Base-by-base conservation (phyloP, 225 moss, liverwort and hornwort species). In the Marchantia paleacea region DNA sequence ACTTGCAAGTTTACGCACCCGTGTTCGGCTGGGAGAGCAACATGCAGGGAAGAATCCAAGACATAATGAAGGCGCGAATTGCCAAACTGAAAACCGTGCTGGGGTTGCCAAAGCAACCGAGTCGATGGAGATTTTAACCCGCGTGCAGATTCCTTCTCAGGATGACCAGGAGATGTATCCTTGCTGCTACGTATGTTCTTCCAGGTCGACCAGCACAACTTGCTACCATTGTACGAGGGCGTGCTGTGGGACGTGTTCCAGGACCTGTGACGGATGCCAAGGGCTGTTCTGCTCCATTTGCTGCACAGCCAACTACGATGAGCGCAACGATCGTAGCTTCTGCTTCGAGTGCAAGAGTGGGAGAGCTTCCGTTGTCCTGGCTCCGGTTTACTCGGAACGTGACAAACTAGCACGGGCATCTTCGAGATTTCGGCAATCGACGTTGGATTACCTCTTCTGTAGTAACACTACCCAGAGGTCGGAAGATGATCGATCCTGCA, bases 301-400 rank as follows among this genome's bases (percentile, higher is more conserved):
- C 73, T 84, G 80, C 77, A 80, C 66, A 30, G 70, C 69, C 15
- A 73, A 87, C 55, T 87, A 81, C 31, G 82, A 80, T 22, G 82
- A 82, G 76, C 87, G 87, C 15, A 66, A 82, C 39, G 87, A 87
- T 51, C 81, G 84, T 57, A 84, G 65, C 76, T 87, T 87, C 77
- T 87, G 87, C 63, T 84, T 79, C 64, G 87, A 87, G n/a, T 87
- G 87, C 60, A 69, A 48, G 25, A 65, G 54, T 10, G 62, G 60
- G 62, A 13, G 39, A 29, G 20, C 10, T 4, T 15, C 48, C 19
- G 4, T 20, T 8, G 55, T 30, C n/a, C 28, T 3, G 22, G 16
- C 30, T 16, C 49, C 79, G 52, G 57, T 60, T 26, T 16, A 10
- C 57, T 28, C 39, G n/a, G 20, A 22, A 1, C 14, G 48, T 14